Percentiles rank a stretch among this genome's conserved stretches.
Conservation (phyloP, 176 grass and related monocot genomes). For the barley (Hordeum vulgare) region MorexV3_pseudomolecules_assembly NC_058524.1:60259004-60259503, state of each 20-base stretch:
- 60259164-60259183: constrained; percentile 51
- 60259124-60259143: constrained; percentile 90
- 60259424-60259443: constrained; percentile 51
- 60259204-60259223: constrained; percentile 64
- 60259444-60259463: constrained; percentile 51
- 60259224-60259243: constrained; percentile 75
- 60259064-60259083: constrained; percentile 43
- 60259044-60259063: constrained; percentile 60
- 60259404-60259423: constrained; percentile 58
- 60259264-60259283: constrained; percentile 41
- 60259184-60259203: constrained; percentile 81
- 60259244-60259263: constrained; percentile 42
- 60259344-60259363: constrained; percentile 74
- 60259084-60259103: background rate
- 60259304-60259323: constrained; percentile 72
- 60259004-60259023: constrained; percentile 50
- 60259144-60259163: constrained; percentile 73
- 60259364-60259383: constrained; percentile 76
- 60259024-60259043: constrained; percentile 49
- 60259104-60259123: constrained; percentile 44
- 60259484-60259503: constrained; percentile 50
- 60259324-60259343: constrained; percentile 59
- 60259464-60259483: constrained; percentile 10
- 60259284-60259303: constrained; percentile 26
- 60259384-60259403: constrained; percentile 20